Conservation (phyloP, 192 early-diverging fungal species). For the Cladochytrium replicatum region DNA sequence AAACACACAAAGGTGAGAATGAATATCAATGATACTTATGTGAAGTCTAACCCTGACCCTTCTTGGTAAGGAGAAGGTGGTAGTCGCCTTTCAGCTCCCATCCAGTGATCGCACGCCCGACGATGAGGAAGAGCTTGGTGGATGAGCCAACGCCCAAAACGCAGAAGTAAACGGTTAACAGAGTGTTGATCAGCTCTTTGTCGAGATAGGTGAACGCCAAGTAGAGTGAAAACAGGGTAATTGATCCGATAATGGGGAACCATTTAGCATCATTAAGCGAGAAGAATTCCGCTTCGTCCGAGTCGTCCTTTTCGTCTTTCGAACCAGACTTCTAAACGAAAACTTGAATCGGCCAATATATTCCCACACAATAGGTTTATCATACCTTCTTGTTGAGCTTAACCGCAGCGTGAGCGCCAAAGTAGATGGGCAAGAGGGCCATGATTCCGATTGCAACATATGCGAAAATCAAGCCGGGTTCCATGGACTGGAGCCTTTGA, state of each 20-base stretch:
- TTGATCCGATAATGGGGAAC: slow-evolving; percentile 88
- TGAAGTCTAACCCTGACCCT: slow-evolving; percentile 45
- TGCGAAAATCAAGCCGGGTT: slow-evolving; percentile 54
- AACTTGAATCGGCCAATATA: neutral
- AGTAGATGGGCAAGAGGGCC: slow-evolving; percentile 81
- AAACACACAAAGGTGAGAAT: slow-evolving; percentile 1
- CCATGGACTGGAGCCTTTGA: too few relatives aligned
- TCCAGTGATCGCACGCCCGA: slow-evolving; percentile 43
- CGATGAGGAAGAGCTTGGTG: slow-evolving; percentile 45
- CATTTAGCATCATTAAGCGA: slow-evolving; percentile 79
- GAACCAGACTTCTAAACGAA: slow-evolving; percentile 24
- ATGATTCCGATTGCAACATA: slow-evolving; percentile 76
- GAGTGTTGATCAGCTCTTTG: slow-evolving; percentile 70
- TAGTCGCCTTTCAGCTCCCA: slow-evolving; percentile 57
- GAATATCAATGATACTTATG: slow-evolving; percentile 1
- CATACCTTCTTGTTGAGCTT: slow-evolving; percentile 19
- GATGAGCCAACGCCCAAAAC: slow-evolving; percentile 69
- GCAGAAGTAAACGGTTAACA: slow-evolving; percentile 77
- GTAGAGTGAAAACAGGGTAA: slow-evolving; percentile 71
- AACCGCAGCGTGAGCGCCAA: slow-evolving; percentile 63
- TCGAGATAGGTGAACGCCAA: slow-evolving; percentile 78
- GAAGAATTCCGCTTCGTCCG: slow-evolving; percentile 66
- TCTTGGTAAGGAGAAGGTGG: slow-evolving; percentile 55
- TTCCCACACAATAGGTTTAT: neutral
- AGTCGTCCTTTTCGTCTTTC: slow-evolving; percentile 55